Conservation (phyloP, 331 rosid species). For the Malus hybrid region DNA sequence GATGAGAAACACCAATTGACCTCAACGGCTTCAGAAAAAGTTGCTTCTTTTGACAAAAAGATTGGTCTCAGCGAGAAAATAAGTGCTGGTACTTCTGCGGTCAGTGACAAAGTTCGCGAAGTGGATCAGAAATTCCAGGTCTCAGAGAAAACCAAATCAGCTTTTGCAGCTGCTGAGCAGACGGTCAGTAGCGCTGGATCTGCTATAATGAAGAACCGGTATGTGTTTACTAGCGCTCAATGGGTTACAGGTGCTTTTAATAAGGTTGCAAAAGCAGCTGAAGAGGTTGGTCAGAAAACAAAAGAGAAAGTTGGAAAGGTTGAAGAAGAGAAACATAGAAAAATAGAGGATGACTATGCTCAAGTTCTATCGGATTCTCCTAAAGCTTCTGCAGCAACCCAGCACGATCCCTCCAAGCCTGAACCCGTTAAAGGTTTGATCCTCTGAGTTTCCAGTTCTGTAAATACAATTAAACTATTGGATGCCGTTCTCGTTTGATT, state of each 20-base stretch:
- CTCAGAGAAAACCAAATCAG: constrained; percentile 91
- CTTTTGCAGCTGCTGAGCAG: constrained; percentile 87
- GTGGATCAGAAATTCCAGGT: constrained; percentile 96
- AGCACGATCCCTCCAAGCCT: constrained; percentile 48
- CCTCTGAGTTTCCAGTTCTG: constrained; percentile 48
- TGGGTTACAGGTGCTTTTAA: constrained; percentile 89
- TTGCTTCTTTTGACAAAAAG: constrained; percentile 75
- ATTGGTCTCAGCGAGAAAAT: constrained; percentile 79
- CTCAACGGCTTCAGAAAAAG: constrained; percentile 82
- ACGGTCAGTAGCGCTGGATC: constrained; percentile 81
- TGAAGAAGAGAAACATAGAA: constrained; percentile 58
- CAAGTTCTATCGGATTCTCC: constrained; percentile 61
- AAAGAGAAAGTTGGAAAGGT: constrained; percentile 57
- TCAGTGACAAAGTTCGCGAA: constrained; percentile 79
- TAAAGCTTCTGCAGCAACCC: constrained; percentile 48
- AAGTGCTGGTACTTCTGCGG: constrained; percentile 68
- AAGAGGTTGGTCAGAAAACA: constrained; percentile 85
- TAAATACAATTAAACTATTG: constrained; percentile 36
- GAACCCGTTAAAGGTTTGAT: constrained; percentile 86
- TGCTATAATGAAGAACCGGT: constrained; percentile 88
- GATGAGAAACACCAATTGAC: constrained; percentile 84
- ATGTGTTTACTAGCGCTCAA: constrained; percentile 63
- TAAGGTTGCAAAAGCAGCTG: constrained; percentile 87
- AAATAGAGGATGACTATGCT: constrained; percentile 50
- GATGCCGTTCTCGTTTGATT: constrained; percentile 16